Evolutionary conservation across 257 asterid genomes (phyloP), one percentile per base, ranked within the genome.

Genomic region (Solanum ahanhuiri): DNA sequence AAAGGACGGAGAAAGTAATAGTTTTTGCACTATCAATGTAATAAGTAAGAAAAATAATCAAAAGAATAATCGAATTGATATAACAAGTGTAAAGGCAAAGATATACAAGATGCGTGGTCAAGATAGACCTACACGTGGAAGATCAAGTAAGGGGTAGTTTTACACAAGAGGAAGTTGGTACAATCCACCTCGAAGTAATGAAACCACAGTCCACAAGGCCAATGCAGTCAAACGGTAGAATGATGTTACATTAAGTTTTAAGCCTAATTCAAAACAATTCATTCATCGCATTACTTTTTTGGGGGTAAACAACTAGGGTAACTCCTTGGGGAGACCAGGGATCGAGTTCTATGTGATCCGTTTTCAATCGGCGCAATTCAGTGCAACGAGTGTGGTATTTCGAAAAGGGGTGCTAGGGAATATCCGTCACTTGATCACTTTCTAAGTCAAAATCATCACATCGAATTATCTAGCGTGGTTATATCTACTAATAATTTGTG

Each of bases 221-320:
- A 18, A 57, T 18, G 64, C 64, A 18, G 0, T 18, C 23, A 18
- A 54, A 54, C 1, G 4, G 9, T 2, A 51, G 22, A 48, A 51
- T 1, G 2, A 2, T 51, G 3, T 15, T 15, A 51, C 1, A 57
- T 1, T 51, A 51, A 1, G 8, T 51, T 0, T 51, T 51, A 51
- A 0, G 3, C 0, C 22, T 51, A 51, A 51, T 6, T 51, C n/a
- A 51, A 51, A 51, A 7, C 0, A 15, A 0, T 5, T 0, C 1
- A 51, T 15, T 2, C 9, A 6, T 51, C 1, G 3, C 22, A 15
- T 51, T 60, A 9, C 1, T 0, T 9, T 22, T 60, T n/a, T 9
- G 5, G 3, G 6, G 10, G 4, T 7, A 20, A 54, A 54, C 6
- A 54, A 54, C 3, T 6, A 18, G 25, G 66, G 28, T 58, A 58